Evolutionary conservation across 495 filamentous ascomycete genomes (phyloP).

Genomic region (Melanomma pulvis-pyrius): DNA sequence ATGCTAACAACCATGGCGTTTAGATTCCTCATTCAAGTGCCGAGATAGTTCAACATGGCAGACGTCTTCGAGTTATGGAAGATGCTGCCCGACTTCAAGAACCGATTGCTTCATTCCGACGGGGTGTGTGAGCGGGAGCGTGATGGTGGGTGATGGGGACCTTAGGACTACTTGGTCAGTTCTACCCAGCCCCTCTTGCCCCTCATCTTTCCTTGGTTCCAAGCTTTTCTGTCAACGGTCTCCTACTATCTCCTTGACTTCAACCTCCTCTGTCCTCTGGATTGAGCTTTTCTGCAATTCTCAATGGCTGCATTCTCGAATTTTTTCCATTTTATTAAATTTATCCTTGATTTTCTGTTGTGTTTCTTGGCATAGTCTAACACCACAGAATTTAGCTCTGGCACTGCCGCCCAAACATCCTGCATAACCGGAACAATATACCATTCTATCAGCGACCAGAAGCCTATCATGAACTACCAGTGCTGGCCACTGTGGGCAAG

Average conservation of each 20-base stretch:
- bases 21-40: neutral
- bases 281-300: no score
- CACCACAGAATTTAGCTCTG: neutral
- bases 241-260: no score
- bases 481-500: slow-evolving; percentile 8
- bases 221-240: no score
- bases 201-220: neutral
- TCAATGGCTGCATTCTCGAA: no score
- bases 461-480: slow-evolving; percentile 16
- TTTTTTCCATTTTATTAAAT: no score
- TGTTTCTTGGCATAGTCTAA: no score
- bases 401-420: neutral
- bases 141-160: slow-evolving; percentile 7
- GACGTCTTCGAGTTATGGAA: neutral
- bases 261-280: no score
- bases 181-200: neutral
- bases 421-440: slow-evolving; percentile 10
- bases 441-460: slow-evolving; percentile 8
- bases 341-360: no score
- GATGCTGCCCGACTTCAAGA: slow-evolving; percentile 1
- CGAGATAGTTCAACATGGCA: slow-evolving; percentile 8
- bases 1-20: neutral
- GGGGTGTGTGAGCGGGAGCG: neutral
- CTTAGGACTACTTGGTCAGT: slow-evolving; percentile 6
- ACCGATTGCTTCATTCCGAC: slow-evolving; percentile 8